Conservation (phyloP, 495 filamentous ascomycete genomes). For the Pseudevernia furfuracea region DNA sequence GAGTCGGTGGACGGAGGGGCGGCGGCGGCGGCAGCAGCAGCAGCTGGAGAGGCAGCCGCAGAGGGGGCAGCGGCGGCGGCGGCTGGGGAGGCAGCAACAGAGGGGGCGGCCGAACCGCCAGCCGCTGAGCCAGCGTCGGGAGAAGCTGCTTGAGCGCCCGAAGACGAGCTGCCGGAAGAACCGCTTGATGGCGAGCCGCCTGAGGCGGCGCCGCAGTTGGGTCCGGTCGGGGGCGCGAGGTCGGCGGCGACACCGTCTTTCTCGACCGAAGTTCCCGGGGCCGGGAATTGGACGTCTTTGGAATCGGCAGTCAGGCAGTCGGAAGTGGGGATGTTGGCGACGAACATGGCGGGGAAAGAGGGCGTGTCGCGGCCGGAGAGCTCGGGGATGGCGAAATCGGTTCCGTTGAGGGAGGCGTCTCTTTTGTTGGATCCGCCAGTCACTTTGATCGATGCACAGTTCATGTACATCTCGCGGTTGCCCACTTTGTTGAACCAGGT, state of each 20-base stretch:
- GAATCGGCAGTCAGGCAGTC: constrained; percentile 32
- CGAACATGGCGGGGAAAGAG: constrained; percentile 45
- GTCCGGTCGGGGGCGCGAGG: neutral
- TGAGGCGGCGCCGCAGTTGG: neutral
- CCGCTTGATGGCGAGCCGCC: neutral
- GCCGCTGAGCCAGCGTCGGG: neutral
- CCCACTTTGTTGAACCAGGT: constrained; percentile 51
- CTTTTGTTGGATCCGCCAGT: constrained; percentile 37
- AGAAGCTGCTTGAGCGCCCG: neutral
- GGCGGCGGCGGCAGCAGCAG: neutral
- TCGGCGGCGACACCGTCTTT: neutral
- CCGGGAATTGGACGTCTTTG: constrained; percentile 21
- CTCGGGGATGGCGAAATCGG: constrained; percentile 5
- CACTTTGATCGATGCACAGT: constrained; percentile 49
- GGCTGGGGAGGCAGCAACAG: neutral
- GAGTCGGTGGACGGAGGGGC: neutral
- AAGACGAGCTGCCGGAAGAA: neutral
- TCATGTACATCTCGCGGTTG: constrained; percentile 56
- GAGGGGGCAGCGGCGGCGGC: neutral
- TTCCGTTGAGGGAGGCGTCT: constrained; percentile 7
- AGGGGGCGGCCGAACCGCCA: neutral
- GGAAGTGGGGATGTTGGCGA: constrained; percentile 45
- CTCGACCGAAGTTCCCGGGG: constrained; percentile 22
- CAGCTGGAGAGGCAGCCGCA: neutral
- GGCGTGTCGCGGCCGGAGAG: constrained; percentile 19